Evolutionary conservation across 129 eudicot species (phyloP).

Genomic region (Daucus carota): DNA sequence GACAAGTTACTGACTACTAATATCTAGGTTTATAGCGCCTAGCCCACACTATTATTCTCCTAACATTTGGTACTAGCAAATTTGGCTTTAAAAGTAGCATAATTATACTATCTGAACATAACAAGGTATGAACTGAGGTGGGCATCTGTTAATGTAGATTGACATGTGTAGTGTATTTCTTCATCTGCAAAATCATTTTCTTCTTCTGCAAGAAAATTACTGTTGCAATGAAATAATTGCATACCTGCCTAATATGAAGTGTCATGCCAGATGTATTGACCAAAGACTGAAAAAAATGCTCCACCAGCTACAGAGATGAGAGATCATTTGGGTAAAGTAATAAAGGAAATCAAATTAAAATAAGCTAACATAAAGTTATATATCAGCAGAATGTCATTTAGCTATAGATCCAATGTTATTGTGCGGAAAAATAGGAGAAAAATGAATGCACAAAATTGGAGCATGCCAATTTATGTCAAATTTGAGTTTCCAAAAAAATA

Average conservation of each 20-base stretch:
- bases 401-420: neutral
- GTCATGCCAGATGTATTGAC: slow-evolving; percentile 99
- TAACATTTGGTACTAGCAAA: neutral
- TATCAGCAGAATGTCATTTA: neutral
- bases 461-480: neutral
- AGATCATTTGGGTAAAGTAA: neutral
- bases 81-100: neutral
- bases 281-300: slow-evolving; percentile 96
- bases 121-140: neutral
- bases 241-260: slow-evolving; percentile 94
- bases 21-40: neutral
- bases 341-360: neutral
- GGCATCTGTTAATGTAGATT: neutral
- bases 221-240: neutral
- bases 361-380: neutral
- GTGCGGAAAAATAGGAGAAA: neutral
- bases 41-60: neutral
- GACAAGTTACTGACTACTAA: slow-evolving; percentile 1
- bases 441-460: neutral
- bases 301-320: slow-evolving; percentile 55
- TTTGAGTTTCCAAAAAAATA: neutral
- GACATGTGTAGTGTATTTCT: neutral
- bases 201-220: neutral
- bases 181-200: neutral
- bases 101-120: neutral